Conservation (phyloP, 164 flowering plant species). For the Annona squamosa region DNA sequence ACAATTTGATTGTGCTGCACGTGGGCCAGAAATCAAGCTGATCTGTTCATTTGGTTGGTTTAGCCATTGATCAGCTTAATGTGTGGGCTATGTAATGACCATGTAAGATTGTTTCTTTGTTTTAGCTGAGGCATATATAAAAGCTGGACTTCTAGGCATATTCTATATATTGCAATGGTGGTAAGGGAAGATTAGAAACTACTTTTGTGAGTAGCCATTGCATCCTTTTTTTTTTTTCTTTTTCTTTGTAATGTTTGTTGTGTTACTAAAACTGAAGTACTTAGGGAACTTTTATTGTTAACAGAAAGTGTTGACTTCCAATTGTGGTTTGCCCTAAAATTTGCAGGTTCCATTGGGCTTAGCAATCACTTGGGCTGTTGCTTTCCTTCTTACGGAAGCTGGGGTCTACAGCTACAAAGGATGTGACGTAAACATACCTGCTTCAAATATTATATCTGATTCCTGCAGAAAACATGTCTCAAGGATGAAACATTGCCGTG, state of each 20-base stretch:
- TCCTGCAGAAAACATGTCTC: conserved; percentile 79
- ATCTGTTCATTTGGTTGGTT: neutral
- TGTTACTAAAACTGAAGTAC: neutral
- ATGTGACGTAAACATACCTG: conserved; percentile 73
- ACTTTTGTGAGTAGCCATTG: neutral
- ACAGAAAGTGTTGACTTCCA: neutral
- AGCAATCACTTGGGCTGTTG: conserved; percentile 84
- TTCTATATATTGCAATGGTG: too few relatives aligned
- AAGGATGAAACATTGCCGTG: conserved; percentile 81
- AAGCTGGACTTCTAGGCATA: too few relatives aligned
- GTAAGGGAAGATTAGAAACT: neutral
- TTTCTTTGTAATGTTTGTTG: neutral
- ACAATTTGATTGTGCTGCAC: neutral
- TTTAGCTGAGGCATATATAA: neutral
- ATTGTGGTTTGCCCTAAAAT: neutral
- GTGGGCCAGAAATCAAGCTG: neutral
- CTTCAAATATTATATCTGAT: conserved; percentile 75
- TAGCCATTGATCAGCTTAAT: neutral
- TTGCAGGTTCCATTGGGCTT: conserved; percentile 91
- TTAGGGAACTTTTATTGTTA: neutral
- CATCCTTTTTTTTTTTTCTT: neutral
- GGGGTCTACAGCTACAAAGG: conserved; percentile 86
- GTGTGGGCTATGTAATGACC: neutral
- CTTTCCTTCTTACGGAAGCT: conserved; percentile 85
- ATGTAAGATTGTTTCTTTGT: neutral